Conservation (phyloP, 192 early-diverging fungal species). For the Chytriomyces confervae region DNA sequence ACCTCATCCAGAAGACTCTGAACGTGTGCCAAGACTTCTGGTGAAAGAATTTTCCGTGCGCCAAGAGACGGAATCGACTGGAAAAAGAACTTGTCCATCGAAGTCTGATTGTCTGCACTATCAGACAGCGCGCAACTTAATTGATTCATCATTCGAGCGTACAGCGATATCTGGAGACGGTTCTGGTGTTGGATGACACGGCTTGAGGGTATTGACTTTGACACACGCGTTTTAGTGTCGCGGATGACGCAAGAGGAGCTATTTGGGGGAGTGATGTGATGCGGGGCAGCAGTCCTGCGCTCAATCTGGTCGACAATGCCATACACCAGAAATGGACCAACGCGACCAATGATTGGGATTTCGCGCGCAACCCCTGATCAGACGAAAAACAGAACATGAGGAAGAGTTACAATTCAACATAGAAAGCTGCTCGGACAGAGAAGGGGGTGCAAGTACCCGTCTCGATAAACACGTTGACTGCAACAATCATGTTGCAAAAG, state of each 20-base stretch:
- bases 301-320: constrained; percentile 21
- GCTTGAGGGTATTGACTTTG: not conserved
- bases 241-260: not conserved
- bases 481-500: constrained; percentile 6
- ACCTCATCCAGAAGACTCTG: not conserved
- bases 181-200: not conserved
- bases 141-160: constrained; percentile 2
- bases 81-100: not conserved
- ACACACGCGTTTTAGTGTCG: constrained; percentile 12
- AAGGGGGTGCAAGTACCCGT: not conserved
- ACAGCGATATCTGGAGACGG: not conserved
- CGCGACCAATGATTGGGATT: constrained; percentile 10
- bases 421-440: not conserved
- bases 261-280: not conserved
- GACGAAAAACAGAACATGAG: not conserved
- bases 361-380: constrained; percentile 16
- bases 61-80: not conserved
- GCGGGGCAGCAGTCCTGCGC: not conserved
- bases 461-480: constrained; percentile 16
- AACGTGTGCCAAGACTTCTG: not conserved
- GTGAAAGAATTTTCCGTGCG: not conserved
- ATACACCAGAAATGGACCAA: constrained; percentile 19
- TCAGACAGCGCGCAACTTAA: not conserved
- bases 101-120: not conserved
- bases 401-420: not conserved